Conservation (phyloP, 2,329 filamentous ascomycete species). For the Aspergillus aculeatus region DNA sequence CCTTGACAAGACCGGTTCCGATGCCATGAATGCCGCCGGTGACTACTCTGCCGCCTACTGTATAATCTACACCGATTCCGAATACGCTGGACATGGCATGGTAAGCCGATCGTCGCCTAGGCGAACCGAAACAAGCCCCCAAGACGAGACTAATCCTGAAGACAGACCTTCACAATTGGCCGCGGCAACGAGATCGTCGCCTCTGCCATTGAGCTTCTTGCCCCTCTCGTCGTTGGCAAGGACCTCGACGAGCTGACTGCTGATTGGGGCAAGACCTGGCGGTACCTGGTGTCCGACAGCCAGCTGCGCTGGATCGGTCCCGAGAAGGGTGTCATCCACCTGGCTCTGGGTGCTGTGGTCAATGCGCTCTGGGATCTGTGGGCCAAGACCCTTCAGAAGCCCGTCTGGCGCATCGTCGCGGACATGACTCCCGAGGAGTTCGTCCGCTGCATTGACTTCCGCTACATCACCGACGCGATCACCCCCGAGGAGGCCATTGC, state of each 20-base stretch:
- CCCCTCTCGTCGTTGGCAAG: constrained; percentile 70
- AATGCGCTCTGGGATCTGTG: constrained; percentile 96
- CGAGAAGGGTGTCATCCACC: constrained; percentile 91
- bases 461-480: constrained; percentile 91
- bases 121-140: too few relatives aligned
- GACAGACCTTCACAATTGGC: constrained; percentile 47
- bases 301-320: constrained; percentile 93
- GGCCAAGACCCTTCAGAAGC: constrained; percentile 82
- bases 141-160: constrained; percentile 5
- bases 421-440: constrained; percentile 89
- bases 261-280: constrained; percentile 87
- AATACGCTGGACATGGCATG: constrained; percentile 43
- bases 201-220: constrained; percentile 75
- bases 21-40: constrained; percentile 93
- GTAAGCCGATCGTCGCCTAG: constrained; percentile 23
- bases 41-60: constrained; percentile 96
- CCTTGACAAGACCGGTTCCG: constrained; percentile 90
- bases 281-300: constrained; percentile 84
- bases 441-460: constrained; percentile 85
- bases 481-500: constrained; percentile 78
- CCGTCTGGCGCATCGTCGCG: constrained; percentile 84
- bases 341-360: constrained; percentile 82
- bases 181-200: constrained; percentile 93
- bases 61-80: constrained; percentile 77
- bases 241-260: constrained; percentile 73